Evolutionary conservation across 352 stramenopile species (phyloP).

Genomic region (Phytophthora kernoviae): DNA sequence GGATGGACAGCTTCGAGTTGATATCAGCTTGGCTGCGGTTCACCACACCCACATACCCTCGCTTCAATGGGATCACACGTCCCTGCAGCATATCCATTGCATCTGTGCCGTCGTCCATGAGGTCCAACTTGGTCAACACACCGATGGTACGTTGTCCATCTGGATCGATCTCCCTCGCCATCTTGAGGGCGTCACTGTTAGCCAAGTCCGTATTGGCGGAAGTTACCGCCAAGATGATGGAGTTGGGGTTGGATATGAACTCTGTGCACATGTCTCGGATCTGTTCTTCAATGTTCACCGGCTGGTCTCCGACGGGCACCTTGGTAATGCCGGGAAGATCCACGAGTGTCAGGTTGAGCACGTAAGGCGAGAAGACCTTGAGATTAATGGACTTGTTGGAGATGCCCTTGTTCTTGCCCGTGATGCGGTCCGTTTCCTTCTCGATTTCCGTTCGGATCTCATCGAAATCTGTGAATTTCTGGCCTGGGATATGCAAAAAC

Average conservation of each 20-base stretch:
- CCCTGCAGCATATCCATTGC: slow-evolving; percentile 96
- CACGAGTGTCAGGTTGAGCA: slow-evolving; percentile 99
- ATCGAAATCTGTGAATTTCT: slow-evolving; percentile 97
- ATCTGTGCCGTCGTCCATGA: slow-evolving; percentile 99
- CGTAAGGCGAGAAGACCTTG: slow-evolving; percentile 97
- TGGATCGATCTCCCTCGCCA: slow-evolving; percentile 93
- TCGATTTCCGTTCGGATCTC: slow-evolving; percentile 98
- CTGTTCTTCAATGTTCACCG: slow-evolving; percentile 99
- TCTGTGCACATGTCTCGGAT: slow-evolving; percentile 99
- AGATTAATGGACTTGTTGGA: slow-evolving; percentile 98
- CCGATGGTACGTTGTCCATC: slow-evolving; percentile 97
- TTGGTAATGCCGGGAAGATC: slow-evolving; percentile 99
- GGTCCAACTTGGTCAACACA: slow-evolving; percentile 99
- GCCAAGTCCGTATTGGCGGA: slow-evolving; percentile 99
- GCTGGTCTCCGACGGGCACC: slow-evolving; percentile 98
- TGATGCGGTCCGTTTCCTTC: slow-evolving; percentile 96
- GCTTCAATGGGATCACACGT: slow-evolving; percentile 96
- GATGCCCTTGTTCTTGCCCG: slow-evolving; percentile 98
- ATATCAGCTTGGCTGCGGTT: slow-evolving; percentile 99
- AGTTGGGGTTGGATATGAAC: slow-evolving; percentile 99
- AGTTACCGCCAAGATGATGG: slow-evolving; percentile 99
- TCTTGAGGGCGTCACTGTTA: slow-evolving; percentile 98
- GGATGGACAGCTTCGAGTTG: slow-evolving; percentile 95
- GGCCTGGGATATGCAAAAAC: slow-evolving; percentile 96
- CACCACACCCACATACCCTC: slow-evolving; percentile 98